These are phyloP conservation scores for Trametes gibbosa DNA, from an alignment of 768 basidiomycete genomes.

Conservation along the genomic window DNA sequence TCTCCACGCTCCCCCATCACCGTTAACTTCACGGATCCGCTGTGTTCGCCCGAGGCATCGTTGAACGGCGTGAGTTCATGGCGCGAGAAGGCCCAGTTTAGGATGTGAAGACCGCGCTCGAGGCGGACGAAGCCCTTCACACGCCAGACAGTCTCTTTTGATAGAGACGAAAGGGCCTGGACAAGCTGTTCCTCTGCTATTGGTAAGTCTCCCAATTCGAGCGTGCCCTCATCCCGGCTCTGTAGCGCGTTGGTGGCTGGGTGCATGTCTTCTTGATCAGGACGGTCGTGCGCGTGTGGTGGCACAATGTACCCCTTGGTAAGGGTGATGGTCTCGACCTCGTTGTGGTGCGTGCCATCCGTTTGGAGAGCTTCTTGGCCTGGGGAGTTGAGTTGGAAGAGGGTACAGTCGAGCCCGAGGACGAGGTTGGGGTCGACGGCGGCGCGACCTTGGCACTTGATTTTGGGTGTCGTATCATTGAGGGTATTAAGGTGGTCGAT, in stretches of 20 bases:
- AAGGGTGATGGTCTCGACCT: slow-evolving; percentile 80
- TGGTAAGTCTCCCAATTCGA: slow-evolving; percentile 16
- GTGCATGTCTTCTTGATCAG: neutral
- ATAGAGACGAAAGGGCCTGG: slow-evolving; percentile 47
- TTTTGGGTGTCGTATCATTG: slow-evolving; percentile 87
- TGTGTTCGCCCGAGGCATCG: slow-evolving; percentile 26
- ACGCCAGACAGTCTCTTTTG: slow-evolving; percentile 72
- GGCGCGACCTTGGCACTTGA: slow-evolving; percentile 59
- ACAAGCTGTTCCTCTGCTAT: slow-evolving; percentile 41
- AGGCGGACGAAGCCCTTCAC: slow-evolving; percentile 85
- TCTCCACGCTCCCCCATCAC: slow-evolving; percentile 91
- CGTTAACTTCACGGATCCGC: slow-evolving; percentile 59
- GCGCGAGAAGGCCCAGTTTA: slow-evolving; percentile 95
- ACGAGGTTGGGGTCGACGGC: slow-evolving; percentile 77
- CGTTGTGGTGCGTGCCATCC: slow-evolving; percentile 58
- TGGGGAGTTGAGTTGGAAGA: slow-evolving; percentile 44
- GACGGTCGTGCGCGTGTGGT: neutral
- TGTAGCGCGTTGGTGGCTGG: neutral
- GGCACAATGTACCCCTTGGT: slow-evolving; percentile 38
- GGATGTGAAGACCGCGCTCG: slow-evolving; percentile 43
- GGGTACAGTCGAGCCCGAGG: slow-evolving; percentile 87
- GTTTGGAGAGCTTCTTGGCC: slow-evolving; percentile 16
- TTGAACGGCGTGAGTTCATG: slow-evolving; percentile 55
- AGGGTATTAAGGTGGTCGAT: slow-evolving; percentile 86
- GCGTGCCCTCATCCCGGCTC: neutral